phyloP scores from a whole-genome alignment of 768 basidiomycete species.

The Kwoniella dejecticola region DNA sequence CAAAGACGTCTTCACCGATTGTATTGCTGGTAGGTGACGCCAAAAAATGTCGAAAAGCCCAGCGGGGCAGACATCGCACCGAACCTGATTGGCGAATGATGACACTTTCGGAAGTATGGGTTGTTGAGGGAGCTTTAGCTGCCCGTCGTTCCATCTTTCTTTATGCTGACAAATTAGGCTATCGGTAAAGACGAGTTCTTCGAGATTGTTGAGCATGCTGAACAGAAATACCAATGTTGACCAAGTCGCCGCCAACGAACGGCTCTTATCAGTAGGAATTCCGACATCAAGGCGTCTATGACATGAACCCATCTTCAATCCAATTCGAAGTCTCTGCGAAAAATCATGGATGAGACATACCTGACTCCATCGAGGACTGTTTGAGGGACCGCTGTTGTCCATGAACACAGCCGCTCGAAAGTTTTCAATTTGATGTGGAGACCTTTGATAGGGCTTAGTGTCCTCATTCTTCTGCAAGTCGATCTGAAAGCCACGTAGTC shows the following conservation, averaged over 20 bases:
- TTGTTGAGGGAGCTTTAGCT: not conserved
- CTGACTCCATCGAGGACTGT: not conserved
- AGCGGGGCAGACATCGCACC: too few relatives aligned
- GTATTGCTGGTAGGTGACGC: too few relatives aligned
- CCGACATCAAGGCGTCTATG: slow-evolving; percentile 4
- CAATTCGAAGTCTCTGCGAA: too few relatives aligned
- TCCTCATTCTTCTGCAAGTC: not conserved
- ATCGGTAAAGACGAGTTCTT: not conserved
- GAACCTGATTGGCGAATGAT: not conserved
- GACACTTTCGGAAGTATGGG: not conserved
- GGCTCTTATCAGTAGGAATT: not conserved
- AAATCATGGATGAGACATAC: too few relatives aligned
- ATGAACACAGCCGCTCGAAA: not conserved
- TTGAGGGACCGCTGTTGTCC: not conserved
- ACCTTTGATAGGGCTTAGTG: not conserved
- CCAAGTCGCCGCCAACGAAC: not conserved
- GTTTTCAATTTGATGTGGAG: not conserved
- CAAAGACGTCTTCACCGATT: too few relatives aligned
- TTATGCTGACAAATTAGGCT: not conserved
- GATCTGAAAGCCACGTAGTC: slow-evolving; percentile 14
- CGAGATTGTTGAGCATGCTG: not conserved
- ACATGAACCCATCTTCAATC: too few relatives aligned
- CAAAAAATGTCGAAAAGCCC: too few relatives aligned
- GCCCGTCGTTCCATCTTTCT: not conserved
- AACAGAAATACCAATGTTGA: not conserved